A percentile compares a stretch with the other conserved stretches of the same genome.
Conservation (phyloP, 768 basidiomycete genomes). For the Suillus alpinus region DNA sequence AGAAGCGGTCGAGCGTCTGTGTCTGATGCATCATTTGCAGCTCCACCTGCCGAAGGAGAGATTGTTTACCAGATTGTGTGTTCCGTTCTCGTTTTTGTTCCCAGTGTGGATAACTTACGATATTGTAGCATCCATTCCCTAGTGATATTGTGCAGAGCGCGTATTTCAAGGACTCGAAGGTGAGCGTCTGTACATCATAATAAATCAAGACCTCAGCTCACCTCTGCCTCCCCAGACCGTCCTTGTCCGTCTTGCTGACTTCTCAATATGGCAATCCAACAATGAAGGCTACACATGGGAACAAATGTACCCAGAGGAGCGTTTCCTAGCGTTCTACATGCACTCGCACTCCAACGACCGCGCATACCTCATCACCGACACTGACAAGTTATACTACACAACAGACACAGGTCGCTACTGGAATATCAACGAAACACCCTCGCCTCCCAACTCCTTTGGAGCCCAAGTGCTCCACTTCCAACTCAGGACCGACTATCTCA, state of each 20-base stretch:
- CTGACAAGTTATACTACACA: conserved; percentile 67
- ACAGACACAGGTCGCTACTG: conserved; percentile 78
- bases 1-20: neutral
- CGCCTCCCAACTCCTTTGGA: conserved; percentile 75
- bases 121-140: conserved; percentile 61
- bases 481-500: conserved; percentile 75
- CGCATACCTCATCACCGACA: conserved; percentile 84
- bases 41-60: conserved; percentile 77
- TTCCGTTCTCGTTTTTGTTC: neutral
- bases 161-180: conserved; percentile 82
- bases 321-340: conserved; percentile 83
- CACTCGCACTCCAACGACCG: conserved; percentile 80
- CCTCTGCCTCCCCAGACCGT: conserved; percentile 54
- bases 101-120: neutral
- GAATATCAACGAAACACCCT: conserved; percentile 53
- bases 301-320: conserved; percentile 54
- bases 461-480: conserved; percentile 87
- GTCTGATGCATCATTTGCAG: conserved; percentile 32
- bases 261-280: conserved; percentile 87
- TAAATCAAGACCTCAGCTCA: neutral
- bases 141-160: conserved; percentile 66
- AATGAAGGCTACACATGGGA: conserved; percentile 95
- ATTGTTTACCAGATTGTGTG: conserved; percentile 74
- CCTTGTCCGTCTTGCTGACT: conserved; percentile 74
- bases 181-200: conserved; percentile 26